Evolutionary conservation across 768 basidiomycete species (phyloP).

Genomic region (Lentinula detonsa): DNA sequence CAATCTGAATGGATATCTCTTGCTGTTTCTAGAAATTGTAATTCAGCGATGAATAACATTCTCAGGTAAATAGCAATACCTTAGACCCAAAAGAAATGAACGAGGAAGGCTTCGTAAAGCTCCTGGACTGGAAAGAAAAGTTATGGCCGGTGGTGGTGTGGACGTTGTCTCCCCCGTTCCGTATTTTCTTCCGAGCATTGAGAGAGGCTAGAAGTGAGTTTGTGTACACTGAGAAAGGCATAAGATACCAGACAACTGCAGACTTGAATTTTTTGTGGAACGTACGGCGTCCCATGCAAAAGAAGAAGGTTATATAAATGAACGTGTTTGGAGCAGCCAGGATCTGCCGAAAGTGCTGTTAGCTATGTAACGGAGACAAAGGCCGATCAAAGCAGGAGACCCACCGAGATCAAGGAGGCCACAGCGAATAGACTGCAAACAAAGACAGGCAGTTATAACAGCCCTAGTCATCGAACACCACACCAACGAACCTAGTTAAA

Average conservation of each 20-base stretch:
- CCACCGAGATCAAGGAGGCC: conserved; percentile 40
- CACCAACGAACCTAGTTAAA: conserved; percentile 22
- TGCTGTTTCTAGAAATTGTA: conserved; percentile 6
- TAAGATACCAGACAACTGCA: neutral
- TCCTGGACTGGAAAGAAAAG: conserved; percentile 10
- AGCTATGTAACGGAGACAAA: neutral
- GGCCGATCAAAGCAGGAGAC: conserved; percentile 3
- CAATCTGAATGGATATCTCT: conserved; percentile 29
- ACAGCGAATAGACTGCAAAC: conserved; percentile 36
- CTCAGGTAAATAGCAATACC: neutral
- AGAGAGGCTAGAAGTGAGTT: conserved; percentile 49
- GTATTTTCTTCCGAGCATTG: conserved; percentile 37
- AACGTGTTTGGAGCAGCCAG: conserved; percentile 28
- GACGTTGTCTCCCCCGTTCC: conserved; percentile 26
- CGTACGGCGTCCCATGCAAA: conserved; percentile 43
- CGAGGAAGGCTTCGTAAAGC: neutral
- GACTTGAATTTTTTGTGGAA: conserved; percentile 3
- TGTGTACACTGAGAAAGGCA: conserved; percentile 32
- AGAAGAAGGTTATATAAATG: conserved; percentile 48
- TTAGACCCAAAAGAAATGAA: conserved; percentile 11
- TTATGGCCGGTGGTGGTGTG: conserved; percentile 17
- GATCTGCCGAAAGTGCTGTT: conserved; percentile 28
- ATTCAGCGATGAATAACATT: neutral
- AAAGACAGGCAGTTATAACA: neutral
- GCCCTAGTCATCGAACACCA: neutral